These are phyloP conservation scores for Myriosclerotinia scirpicola DNA, from an alignment of 2,329 filamentous ascomycete genomes.

Conservation along the genomic window DNA sequence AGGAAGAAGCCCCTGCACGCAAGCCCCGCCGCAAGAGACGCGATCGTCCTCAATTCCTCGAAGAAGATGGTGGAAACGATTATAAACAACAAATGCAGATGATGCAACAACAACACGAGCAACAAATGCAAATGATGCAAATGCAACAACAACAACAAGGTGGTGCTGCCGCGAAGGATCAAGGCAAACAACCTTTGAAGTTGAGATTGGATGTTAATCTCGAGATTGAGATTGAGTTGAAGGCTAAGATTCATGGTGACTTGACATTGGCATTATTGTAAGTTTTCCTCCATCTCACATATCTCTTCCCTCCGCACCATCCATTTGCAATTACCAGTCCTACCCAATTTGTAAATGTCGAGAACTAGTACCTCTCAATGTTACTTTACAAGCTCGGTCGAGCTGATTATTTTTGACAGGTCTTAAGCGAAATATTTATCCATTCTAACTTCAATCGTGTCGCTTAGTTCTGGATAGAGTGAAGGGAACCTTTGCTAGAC, in stretches of 20 bases:
- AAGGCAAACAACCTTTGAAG: conserved; percentile 59
- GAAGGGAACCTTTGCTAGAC: not conserved
- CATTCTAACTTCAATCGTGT: conserved; percentile 16
- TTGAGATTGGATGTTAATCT: conserved; percentile 72
- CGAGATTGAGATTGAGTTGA: conserved; percentile 76
- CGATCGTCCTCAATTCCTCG: conserved; percentile 24
- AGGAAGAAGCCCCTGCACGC: conserved; percentile 13
- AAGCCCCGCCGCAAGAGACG: conserved; percentile 23
- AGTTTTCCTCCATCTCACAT: conserved; percentile 21
- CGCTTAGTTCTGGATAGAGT: conserved; percentile 19
- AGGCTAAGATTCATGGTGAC: conserved; percentile 80
- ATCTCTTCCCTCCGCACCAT: too few species aligned
- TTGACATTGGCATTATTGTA: conserved; percentile 57
- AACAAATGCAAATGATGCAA: conserved; percentile 25
- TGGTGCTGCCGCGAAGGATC: conserved; percentile 23
- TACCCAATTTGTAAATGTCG: not conserved
- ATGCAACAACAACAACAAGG: conserved; percentile 16
- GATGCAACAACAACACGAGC: conserved; percentile 23
- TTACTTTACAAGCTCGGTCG: conserved; percentile 14
- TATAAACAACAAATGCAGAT: conserved; percentile 22
- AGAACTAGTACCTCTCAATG: conserved; percentile 19
- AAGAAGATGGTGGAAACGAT: conserved; percentile 13
- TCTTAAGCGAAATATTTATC: conserved; percentile 4
- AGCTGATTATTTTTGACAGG: conserved; percentile 22
- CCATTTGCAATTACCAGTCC: not conserved